Evolutionary conservation across 371 early-diverging fungal genomes (phyloP).

Genomic region (Rhizopus sp.): DNA sequence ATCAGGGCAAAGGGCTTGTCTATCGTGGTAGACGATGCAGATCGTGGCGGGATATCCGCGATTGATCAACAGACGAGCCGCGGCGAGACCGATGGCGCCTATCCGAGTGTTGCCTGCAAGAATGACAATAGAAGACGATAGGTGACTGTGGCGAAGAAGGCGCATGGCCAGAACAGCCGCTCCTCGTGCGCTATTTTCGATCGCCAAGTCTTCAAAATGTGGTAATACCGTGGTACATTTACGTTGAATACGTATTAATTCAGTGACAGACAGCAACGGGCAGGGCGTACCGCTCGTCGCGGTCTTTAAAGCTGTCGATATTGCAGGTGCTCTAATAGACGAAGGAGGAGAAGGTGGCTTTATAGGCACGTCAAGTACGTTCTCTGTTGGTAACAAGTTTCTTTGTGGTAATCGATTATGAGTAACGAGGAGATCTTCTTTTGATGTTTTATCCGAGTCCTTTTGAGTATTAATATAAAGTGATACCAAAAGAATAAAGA

Average conservation of each 20-base stretch:
- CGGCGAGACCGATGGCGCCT: slow-evolving; percentile 71
- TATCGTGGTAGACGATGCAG: slow-evolving; percentile 52
- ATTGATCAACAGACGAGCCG: slow-evolving; percentile 74
- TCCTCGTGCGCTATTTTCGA: slow-evolving; percentile 81
- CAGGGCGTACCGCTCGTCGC: slow-evolving; percentile 29
- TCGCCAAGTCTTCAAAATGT: slow-evolving; percentile 9
- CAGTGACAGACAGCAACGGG: slow-evolving; percentile 50
- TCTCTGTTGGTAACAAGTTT: slow-evolving; percentile 58
- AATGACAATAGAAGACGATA: slow-evolving; percentile 63
- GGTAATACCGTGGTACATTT: slow-evolving; percentile 33
- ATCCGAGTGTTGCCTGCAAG: slow-evolving; percentile 73
- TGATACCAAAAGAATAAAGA: neutral
- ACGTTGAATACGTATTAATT: slow-evolving; percentile 59
- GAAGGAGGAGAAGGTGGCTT: neutral
- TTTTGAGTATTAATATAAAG: slow-evolving; percentile 13
- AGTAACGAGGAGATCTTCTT: slow-evolving; percentile 71
- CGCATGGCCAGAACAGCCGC: slow-evolving; percentile 69
- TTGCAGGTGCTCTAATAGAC: neutral
- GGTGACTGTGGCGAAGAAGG: slow-evolving; percentile 60
- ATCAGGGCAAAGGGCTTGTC: slow-evolving; percentile 29
- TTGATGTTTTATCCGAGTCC: slow-evolving; percentile 69
- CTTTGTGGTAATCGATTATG: slow-evolving; percentile 59
- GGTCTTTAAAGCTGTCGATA: neutral
- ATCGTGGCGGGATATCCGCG: slow-evolving; percentile 72
- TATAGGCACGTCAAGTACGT: slow-evolving; percentile 47